Percentiles rank a stretch among this genome's conserved stretches.
Conservation (phyloP, 2,329 filamentous ascomycete species). For the Coniella vitis region DNA sequence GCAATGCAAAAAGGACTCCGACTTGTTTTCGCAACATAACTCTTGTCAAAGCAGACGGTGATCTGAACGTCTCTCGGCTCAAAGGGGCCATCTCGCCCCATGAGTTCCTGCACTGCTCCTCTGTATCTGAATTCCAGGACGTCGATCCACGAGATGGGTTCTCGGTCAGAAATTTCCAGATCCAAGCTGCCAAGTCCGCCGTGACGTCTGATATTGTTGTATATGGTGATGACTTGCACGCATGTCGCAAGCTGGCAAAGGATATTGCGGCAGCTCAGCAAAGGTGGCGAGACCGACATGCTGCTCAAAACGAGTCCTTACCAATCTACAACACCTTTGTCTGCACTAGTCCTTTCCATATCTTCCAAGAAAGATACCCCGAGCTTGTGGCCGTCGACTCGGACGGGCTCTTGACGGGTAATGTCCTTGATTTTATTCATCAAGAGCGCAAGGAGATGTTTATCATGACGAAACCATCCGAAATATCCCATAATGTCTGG, state of each 20-base stretch:
- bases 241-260: slow-evolving; percentile 57
- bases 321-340: slow-evolving; percentile 83
- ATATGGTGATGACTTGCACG: slow-evolving; percentile 67
- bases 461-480: slow-evolving; percentile 80
- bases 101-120: slow-evolving; percentile 59
- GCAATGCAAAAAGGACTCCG: slow-evolving; percentile 62
- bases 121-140: slow-evolving; percentile 62
- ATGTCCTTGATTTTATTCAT: slow-evolving; percentile 80
- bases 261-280: slow-evolving; percentile 70
- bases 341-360: slow-evolving; percentile 53
- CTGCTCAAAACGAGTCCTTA: slow-evolving; percentile 44
- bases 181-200: slow-evolving; percentile 83
- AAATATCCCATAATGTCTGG: slow-evolving; percentile 86
- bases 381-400: slow-evolving; percentile 72
- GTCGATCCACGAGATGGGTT: slow-evolving; percentile 85
- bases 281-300: slow-evolving; percentile 62
- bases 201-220: slow-evolving; percentile 87
- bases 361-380: slow-evolving; percentile 64
- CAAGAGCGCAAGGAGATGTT: slow-evolving; percentile 92
- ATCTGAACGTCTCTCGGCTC: slow-evolving; percentile 65
- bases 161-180: slow-evolving; percentile 94
- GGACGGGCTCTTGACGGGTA: slow-evolving; percentile 63
- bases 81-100: slow-evolving; percentile 81
- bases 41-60: slow-evolving; percentile 81
- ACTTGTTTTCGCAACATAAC: slow-evolving; percentile 74